Conservation (phyloP, 2,329 filamentous ascomycete species). For the Neocatenulostroma microsporum region DNA sequence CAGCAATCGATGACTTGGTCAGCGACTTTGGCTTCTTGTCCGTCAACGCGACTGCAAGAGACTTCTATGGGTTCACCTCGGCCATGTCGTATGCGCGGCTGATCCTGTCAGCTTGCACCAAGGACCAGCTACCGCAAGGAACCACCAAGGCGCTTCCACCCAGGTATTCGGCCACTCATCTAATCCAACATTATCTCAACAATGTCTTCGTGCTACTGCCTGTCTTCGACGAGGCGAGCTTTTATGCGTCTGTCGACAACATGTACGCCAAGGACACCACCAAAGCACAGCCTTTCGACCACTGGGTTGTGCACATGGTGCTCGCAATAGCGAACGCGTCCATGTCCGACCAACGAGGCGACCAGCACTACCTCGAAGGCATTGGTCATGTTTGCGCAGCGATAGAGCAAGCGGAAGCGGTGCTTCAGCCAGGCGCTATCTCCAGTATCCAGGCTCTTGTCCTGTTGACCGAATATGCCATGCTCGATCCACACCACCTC, state of each 20-base stretch:
- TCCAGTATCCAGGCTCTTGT: constrained; percentile 81
- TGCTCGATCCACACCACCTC: constrained; percentile 83
- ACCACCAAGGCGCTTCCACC: constrained; percentile 58
- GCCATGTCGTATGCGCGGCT: constrained; percentile 90
- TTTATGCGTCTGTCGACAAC: constrained; percentile 72
- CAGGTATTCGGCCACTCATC: constrained; percentile 57
- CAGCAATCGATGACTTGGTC: constrained; percentile 82
- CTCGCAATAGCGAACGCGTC: constrained; percentile 72
- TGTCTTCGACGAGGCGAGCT: constrained; percentile 68
- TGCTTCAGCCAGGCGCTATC: constrained; percentile 76
- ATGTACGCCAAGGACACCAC: constrained; percentile 65
- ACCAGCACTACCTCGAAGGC: constrained; percentile 57
- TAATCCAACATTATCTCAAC: constrained; percentile 77
- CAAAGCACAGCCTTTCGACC: constrained; percentile 58
- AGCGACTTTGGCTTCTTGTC: constrained; percentile 93
- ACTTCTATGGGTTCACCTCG: constrained; percentile 80
- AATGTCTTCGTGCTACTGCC: constrained; percentile 76
- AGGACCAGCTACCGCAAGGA: constrained; percentile 60
- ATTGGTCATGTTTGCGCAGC: constrained; percentile 57
- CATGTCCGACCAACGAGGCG: constrained; percentile 58
- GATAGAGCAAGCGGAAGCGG: constrained; percentile 68
- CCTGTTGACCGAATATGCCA: constrained; percentile 79
- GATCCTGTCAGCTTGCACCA: constrained; percentile 72
- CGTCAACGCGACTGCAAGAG: constrained; percentile 87
- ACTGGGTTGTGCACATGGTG: constrained; percentile 84